Evolutionary conservation across 495 filamentous ascomycete genomes (phyloP), one percentile per base, ranked within the genome.

Genomic region (Lasiosphaeria hispida): DNA sequence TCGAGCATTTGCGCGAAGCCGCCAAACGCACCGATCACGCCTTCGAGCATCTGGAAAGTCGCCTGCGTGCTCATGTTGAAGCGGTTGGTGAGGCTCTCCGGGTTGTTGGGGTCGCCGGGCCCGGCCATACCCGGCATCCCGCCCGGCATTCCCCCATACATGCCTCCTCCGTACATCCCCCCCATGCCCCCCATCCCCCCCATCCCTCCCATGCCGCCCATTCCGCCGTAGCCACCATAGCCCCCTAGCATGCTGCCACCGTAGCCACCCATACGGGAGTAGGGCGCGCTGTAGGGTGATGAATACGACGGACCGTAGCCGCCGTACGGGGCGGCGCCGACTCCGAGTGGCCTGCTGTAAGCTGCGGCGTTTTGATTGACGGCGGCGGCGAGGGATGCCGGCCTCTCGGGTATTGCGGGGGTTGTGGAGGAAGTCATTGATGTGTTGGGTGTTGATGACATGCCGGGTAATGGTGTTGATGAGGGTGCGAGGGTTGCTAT

Each of bases 1-100:
- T 99, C 94, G 10, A 99, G 81, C 95, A 99, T 97, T 80, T 99
- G 95, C 14, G 95, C 92, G 69, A 99, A 96, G 2, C 95, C 95
- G 33, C 93, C 90, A 74, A 94, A 97, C 13, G 95, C 92, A n/a
- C 90, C 88, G n/a, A 97, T 94, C 42, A 99, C 89, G 60, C 91
- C 94, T 76, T 99, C 95, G 40, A 99, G 91, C 80, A 97, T 89
- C 80, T 97, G 94, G 68, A 99, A 99, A 1, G 95, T 97, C n/a
- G 93, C 89, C 63, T 92, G 89, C 0, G 95, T 99, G 74, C 85
- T 92, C 67, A 92, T 90, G 64, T 82, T 87, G 76, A 97, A 96
- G 15, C 87, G 86, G 66, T 93, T 87, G 14, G 91, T 96, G 65
- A 99, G 75, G 73, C 91, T 96, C 65, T 91, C 91, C 7, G 92